These are phyloP conservation scores for Phoma herbarum DNA, from an alignment of 2,329 filamentous ascomycete genomes.

Conservation along the genomic window DNA sequence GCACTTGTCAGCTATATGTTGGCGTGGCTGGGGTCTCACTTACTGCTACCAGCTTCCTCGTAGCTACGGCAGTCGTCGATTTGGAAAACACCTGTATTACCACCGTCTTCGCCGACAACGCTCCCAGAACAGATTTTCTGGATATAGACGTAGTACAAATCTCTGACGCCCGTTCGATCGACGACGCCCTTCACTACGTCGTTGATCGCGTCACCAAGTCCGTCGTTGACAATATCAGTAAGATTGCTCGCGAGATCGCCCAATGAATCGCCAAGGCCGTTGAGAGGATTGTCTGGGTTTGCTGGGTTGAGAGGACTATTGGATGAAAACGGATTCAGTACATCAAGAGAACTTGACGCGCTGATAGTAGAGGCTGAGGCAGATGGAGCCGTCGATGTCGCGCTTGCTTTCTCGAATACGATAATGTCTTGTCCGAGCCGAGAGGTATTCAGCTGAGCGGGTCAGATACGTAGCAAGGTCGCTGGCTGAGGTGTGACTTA, in stretches of 20 bases:
- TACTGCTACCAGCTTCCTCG: conserved; percentile 17
- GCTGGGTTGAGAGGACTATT: conserved; percentile 21
- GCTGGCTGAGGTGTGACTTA: conserved; percentile 15
- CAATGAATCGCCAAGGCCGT: conserved; percentile 8
- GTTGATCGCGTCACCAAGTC: conserved; percentile 24
- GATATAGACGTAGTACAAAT: conserved; percentile 29
- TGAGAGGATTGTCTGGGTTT: conserved; percentile 22
- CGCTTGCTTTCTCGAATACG: conserved; percentile 24
- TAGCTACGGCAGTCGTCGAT: conserved; percentile 25
- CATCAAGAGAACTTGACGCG: conserved; percentile 9
- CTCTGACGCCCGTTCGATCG: conserved; percentile 13
- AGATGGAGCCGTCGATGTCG: conserved; percentile 7
- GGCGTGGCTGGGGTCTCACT: neutral
- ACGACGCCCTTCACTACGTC: conserved; percentile 18
- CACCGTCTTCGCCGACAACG: neutral
- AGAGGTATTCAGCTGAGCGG: conserved; percentile 28
- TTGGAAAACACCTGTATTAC: neutral
- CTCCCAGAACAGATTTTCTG: conserved; percentile 20
- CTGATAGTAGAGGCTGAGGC: conserved; percentile 11
- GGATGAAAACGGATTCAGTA: conserved; percentile 22
- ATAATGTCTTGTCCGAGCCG: conserved; percentile 28
- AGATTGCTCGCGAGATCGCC: conserved; percentile 19
- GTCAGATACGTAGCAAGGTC: conserved; percentile 2
- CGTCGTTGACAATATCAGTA: conserved; percentile 23
- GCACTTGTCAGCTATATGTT: neutral